These are phyloP conservation scores for Xylaria sp. DNA, from an alignment of 2,329 filamentous ascomycete genomes.

Conservation along the genomic window DNA sequence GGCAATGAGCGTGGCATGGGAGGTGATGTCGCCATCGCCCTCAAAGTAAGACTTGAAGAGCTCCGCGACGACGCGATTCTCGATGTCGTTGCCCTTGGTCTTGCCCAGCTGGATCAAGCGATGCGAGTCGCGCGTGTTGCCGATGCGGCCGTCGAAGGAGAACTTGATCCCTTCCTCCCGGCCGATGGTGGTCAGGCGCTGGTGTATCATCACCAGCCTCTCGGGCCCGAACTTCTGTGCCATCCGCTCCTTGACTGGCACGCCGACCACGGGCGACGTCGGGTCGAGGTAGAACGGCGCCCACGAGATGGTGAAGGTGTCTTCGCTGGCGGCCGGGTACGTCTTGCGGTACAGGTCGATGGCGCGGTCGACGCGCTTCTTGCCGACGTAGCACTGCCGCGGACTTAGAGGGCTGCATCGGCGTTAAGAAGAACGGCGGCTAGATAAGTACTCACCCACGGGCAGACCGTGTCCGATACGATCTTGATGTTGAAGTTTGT, in stretches of 20 bases:
- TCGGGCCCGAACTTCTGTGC: slow-evolving; percentile 69
- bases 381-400: slow-evolving; percentile 75
- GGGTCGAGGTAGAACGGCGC: slow-evolving; percentile 82
- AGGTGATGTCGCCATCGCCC: slow-evolving; percentile 63
- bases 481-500: slow-evolving; percentile 77
- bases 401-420: slow-evolving; percentile 30
- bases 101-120: slow-evolving; percentile 73
- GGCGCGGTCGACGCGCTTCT: slow-evolving; percentile 73
- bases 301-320: slow-evolving; percentile 78
- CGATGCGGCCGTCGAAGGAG: slow-evolving; percentile 71
- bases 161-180: slow-evolving; percentile 73
- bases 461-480: slow-evolving; percentile 82
- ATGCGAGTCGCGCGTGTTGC: slow-evolving; percentile 81
- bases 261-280: slow-evolving; percentile 53
- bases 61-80: slow-evolving; percentile 63
- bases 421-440: not conserved
- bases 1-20: slow-evolving; percentile 51
- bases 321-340: slow-evolving; percentile 61
- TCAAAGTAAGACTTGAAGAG: slow-evolving; percentile 66
- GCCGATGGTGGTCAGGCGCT: slow-evolving; percentile 63
- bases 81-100: slow-evolving; percentile 53
- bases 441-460: slow-evolving; percentile 58
- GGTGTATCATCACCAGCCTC: slow-evolving; percentile 61
- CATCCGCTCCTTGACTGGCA: slow-evolving; percentile 59
- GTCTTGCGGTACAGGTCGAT: slow-evolving; percentile 69